These are phyloP conservation scores for Peniophora sp. DNA, from an alignment of 1,284 basidiomycete species.

Conservation along the genomic window DNA sequence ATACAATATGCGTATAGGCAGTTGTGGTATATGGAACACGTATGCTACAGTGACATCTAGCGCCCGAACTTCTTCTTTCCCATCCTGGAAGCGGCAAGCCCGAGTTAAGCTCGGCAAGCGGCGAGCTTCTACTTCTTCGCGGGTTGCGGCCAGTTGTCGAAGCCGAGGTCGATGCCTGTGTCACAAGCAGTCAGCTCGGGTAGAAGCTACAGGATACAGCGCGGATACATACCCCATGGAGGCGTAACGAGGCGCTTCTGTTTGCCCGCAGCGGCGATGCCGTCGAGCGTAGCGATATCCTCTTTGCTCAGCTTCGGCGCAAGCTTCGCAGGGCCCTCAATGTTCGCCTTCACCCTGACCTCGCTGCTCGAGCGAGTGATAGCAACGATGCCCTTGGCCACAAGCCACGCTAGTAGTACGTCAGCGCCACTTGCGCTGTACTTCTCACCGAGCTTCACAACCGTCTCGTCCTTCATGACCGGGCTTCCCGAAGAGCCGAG, in stretches of 20 bases:
- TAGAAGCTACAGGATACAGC: constrained; percentile 3
- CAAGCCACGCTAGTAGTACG: constrained; percentile 22
- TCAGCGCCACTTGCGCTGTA: constrained; percentile 44
- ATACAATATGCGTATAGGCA: no score
- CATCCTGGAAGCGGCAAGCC: not conserved
- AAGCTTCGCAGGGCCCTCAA: constrained; percentile 43
- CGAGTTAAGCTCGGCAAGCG: not conserved
- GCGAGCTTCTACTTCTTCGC: not conserved
- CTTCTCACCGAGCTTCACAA: constrained; percentile 57
- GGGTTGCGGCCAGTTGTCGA: constrained; percentile 49
- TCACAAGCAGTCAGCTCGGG: not conserved
- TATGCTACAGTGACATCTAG: no score
- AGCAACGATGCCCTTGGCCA: constrained; percentile 56
- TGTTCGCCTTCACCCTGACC: constrained; percentile 65
- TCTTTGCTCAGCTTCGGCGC: constrained; percentile 42
- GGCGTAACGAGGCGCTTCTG: constrained; percentile 60
- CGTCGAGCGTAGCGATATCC: constrained; percentile 60
- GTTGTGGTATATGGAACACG: no score
- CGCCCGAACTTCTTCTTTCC: not conserved
- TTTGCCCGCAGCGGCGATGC: constrained; percentile 63
- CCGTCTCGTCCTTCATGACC: constrained; percentile 61
- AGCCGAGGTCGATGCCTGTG: constrained; percentile 57
- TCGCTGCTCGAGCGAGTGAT: constrained; percentile 76
- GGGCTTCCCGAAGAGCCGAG: constrained; percentile 64
- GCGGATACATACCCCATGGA: constrained; percentile 50